Evolutionary conservation across 306 rosid genomes (phyloP).

Genomic region (Citrullus colocynthis): DNA sequence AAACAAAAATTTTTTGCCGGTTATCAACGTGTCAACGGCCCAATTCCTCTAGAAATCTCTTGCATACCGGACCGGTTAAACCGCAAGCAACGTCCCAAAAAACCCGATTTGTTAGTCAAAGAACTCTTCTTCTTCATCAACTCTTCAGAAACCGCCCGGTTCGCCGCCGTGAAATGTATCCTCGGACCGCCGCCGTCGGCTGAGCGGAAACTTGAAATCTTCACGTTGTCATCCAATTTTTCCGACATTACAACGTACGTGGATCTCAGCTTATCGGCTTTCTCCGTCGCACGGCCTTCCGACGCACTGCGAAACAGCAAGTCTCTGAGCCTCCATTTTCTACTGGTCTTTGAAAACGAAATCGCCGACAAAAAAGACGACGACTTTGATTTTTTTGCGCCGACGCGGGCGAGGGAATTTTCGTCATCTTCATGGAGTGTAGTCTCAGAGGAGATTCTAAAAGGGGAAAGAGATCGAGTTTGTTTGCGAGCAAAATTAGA

Average conservation of each 20-base stretch:
- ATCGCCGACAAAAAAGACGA: conserved; percentile 31
- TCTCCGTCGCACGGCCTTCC: conserved; percentile 38
- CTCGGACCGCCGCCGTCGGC: not conserved
- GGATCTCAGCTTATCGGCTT: conserved; percentile 21
- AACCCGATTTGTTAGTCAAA: conserved; percentile 13
- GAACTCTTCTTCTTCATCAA: conserved; percentile 14
- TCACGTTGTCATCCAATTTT: conserved; percentile 18
- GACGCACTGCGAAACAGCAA: conserved; percentile 50
- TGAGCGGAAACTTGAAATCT: conserved; percentile 10
- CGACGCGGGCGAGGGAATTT: not conserved
- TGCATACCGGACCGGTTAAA: conserved; percentile 5
- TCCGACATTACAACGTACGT: conserved; percentile 22
- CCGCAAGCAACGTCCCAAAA: conserved; percentile 19
- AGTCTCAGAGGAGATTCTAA: conserved; percentile 38
- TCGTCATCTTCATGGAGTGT: conserved; percentile 15
- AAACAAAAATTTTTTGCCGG: not conserved
- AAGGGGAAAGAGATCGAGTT: conserved; percentile 40
- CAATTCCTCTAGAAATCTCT: conserved; percentile 5
- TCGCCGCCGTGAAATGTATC: conserved; percentile 6
- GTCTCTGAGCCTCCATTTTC: conserved; percentile 51
- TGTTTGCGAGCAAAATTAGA: conserved; percentile 20
- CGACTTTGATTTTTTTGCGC: not conserved
- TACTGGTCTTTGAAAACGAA: conserved; percentile 29
- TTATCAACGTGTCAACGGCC: conserved; percentile 12
- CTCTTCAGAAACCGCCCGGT: conserved; percentile 18